These are phyloP conservation scores for Acer negundo DNA, from an alignment of 345 rosid species.

Conservation along the genomic window DNA sequence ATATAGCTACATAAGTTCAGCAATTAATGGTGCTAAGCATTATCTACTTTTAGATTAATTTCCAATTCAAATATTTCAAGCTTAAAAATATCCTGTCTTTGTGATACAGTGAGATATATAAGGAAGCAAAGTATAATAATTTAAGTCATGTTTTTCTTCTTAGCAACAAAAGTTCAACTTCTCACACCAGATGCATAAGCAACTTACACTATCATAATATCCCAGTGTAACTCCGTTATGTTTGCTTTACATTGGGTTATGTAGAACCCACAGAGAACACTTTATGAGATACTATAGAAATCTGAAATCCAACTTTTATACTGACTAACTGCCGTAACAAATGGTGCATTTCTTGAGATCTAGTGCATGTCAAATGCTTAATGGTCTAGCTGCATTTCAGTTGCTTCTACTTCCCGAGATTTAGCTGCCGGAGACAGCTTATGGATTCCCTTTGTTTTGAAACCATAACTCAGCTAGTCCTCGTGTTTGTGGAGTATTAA, in stretches of 20 bases:
- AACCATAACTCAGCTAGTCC: too few species aligned
- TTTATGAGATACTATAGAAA: background rate
- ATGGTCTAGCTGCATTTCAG: too few species aligned
- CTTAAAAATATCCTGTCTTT: background rate
- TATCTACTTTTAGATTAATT: background rate
- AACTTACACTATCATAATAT: constrained; percentile 62
- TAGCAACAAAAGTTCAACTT: background rate
- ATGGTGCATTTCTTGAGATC: too few species aligned
- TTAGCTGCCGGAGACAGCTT: too few species aligned
- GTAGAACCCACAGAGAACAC: background rate
- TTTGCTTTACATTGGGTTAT: background rate
- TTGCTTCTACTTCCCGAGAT: too few species aligned
- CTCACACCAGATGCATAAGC: background rate
- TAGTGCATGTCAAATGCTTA: too few species aligned
- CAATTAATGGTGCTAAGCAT: background rate
- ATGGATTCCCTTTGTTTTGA: too few species aligned
- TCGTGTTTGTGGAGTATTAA: background rate
- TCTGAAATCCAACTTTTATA: background rate
- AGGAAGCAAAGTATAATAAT: background rate
- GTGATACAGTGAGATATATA: background rate
- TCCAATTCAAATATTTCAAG: constrained; percentile 2
- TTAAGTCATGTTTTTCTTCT: background rate
- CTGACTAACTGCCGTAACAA: background rate
- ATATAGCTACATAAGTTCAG: background rate
- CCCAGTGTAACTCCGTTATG: background rate